phyloP scores from a whole-genome alignment of 1,284 basidiomycete species.

The Grifola frondosa region DNA sequence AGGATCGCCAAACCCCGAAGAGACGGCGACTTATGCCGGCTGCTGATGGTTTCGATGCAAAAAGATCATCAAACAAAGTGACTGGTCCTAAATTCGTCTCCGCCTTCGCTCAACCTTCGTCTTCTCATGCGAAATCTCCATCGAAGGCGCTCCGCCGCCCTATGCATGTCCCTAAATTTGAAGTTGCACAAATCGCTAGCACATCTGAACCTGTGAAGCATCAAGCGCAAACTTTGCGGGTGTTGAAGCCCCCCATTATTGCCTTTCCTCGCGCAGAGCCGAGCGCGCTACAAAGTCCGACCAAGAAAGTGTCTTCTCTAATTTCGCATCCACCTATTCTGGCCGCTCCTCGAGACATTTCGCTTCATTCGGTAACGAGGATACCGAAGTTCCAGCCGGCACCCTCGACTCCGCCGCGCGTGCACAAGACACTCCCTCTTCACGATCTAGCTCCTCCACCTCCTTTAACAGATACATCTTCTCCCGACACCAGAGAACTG shows the following conservation, averaged over 20 bases:
- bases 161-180: too few species aligned
- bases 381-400: slow-evolving; percentile 12
- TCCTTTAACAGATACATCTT: slow-evolving; percentile 6
- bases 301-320: too few species aligned
- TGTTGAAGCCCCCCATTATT: too few species aligned
- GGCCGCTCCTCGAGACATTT: too few species aligned
- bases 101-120: slow-evolving; percentile 7
- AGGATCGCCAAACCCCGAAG: too few species aligned
- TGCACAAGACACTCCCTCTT: slow-evolving; percentile 1
- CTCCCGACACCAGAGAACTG: slow-evolving; percentile 18
- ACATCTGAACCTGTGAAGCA: too few species aligned
- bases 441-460: slow-evolving; percentile 14
- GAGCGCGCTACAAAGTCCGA: too few species aligned
- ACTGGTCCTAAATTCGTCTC: slow-evolving; percentile 17
- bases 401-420: neutral
- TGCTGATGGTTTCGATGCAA: slow-evolving; percentile 13
- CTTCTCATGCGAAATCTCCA: neutral
- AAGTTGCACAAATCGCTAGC: too few species aligned
- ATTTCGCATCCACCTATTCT: too few species aligned
- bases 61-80: neutral
- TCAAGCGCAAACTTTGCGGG: too few species aligned
- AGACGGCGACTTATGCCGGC: slow-evolving; percentile 13
- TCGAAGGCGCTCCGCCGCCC: slow-evolving; percentile 8
- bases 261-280: too few species aligned
- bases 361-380: slow-evolving; percentile 5